Evolutionary conservation across 345 rosid genomes (phyloP), one percentile per base, ranked within the genome.

Genomic region (Syzygium jambos): DNA sequence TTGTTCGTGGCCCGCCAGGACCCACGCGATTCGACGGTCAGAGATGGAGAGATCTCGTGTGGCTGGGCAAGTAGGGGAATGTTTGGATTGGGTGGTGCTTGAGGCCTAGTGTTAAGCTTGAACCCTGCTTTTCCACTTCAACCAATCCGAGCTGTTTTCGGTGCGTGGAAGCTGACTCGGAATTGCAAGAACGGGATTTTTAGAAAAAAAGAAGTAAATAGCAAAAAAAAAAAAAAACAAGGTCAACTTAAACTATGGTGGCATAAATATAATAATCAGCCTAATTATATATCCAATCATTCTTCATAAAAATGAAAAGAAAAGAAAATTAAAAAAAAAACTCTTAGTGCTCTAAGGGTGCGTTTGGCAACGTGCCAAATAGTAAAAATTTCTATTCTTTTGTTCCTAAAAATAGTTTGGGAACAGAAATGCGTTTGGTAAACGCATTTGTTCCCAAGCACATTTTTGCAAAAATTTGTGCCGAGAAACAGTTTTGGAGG

Each of bases 271-370:
- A 61, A 61, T 61, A 13, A 61, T 27, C 68, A n/a, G 68, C 68
- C 9, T 6, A 61, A 61, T 65, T 65, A 15, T 65, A 30, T 65
- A 15, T 29, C 78, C 22, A 30, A 2, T 65, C 22, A 43, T 65
- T 65, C 78, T 65, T 65, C 2, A 29, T 0, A 63, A 29, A 63
- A 0, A 29, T 3, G 1, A 29, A 29, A 15, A 29, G 0, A 7
- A 29, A n/a, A 14, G 0, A 15, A 65, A 29, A 2, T 0, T 6
- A 1, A 29, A 29, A 61, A 14, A 3, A 2, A 16, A 19, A 30
- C 11, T 65, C 43, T 0, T 29, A 8, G 30, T 3, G 11, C 43
- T 16, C 0, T 30, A n/a, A n/a, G n/a, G n/a, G n/a, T n/a, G n/a
- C n/a, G n/a, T n/a, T n/a, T n/a, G n/a, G n/a, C n/a, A n/a, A n/a